Base-by-base conservation (phyloP, 2,329 filamentous ascomycete species). In the Nigrograna mackinnonii region DNA sequence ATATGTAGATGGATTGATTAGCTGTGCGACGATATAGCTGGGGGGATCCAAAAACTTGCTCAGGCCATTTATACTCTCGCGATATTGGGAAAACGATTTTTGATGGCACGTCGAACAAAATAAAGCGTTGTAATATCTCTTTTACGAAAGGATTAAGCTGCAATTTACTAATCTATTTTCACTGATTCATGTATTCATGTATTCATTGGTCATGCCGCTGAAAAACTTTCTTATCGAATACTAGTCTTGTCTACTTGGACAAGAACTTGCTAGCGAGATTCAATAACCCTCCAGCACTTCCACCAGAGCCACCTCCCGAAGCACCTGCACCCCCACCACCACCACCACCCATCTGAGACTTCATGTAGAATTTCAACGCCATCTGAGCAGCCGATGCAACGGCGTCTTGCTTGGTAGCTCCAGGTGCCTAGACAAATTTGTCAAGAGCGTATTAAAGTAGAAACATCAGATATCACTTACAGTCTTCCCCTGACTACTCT, bases 361-460 rank as follows among this genome's bases (percentile, higher is more conserved):
- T 91, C 75, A 95, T 73, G 69, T 91, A 96, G 82, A 96, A 87
- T 80, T 95, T 91, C 57, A 96, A 69, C 3, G 91, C 91, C 80
- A 89, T 86, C 77, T 95, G 85, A 2, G 84, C 91, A 3, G 91
- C 91, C 67, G 84, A 77, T 64, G 87, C 83, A 35, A 96, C 75
- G 37, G 84, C 89, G 35, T 83, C 84, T 70, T 96, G 83, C 80
- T 96, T 96, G 70, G 82, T 87, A 4, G 86, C 80, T 19, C 79
- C 77, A 18, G 77, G 56, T 19, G 60, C 47, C 66, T 70, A 36
- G 34, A 21, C 12, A 21, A 13, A 36, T 36, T 22, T 21, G 34
- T 12, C 18, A 20, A 21, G 12, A 12, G 17, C 21, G 7, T 21
- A 12, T 22, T n/a, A n/a, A n/a, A n/a, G 16, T 36, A 16, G 18